Evolutionary conservation across 2,329 filamentous ascomycete genomes (phyloP), one percentile per base, ranked within the genome.

Genomic region (Talaromyces sp.): DNA sequence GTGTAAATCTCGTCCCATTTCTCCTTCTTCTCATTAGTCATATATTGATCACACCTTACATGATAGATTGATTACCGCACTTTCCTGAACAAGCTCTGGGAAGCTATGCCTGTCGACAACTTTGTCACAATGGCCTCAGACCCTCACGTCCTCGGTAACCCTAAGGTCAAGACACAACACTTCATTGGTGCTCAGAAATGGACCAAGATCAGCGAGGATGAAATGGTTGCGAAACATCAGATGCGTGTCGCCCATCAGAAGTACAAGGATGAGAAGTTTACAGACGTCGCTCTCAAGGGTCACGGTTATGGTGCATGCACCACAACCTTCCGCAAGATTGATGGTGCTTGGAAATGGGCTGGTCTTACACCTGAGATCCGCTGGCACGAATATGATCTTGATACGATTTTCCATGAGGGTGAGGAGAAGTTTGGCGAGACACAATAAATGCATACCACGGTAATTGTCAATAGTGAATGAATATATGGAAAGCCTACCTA

Each of bases 181-280:
- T 61, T 71, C 5, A 54, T 71, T 5, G 69, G 69, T 39, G 67
- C 63, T 13, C 48, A 47, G 3, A 70, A 70, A 59, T 74, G 63
- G 62, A 68, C 71, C 63, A 70, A 67, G 52, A 64, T 70, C 14
- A 69, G 68, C 16, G 71, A 72, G 41, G 67, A 66, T 19, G 70
- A 72, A 50, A 70, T 74, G 68, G 69, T 70, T 33, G 71, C 69
- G 19, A 68, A 69, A 62, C 71, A 74, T 48, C 71, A 74, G 50
- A 68, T 74, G 59, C 70, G 85, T 37, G 85, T 86, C 47, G 84
- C 85, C 11, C 85, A 87, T 72, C 84, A 87, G 77, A 78, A 82
- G 62, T 87, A 86, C 77, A 82, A 77, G 1, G 83, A 84, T 69
- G 76, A 72, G 27, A 79, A 75, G 52, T 72, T 81, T 62, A 70